Conservation (phyloP, 75 land plant species). For the Adiantum capillusveneris region DNA sequence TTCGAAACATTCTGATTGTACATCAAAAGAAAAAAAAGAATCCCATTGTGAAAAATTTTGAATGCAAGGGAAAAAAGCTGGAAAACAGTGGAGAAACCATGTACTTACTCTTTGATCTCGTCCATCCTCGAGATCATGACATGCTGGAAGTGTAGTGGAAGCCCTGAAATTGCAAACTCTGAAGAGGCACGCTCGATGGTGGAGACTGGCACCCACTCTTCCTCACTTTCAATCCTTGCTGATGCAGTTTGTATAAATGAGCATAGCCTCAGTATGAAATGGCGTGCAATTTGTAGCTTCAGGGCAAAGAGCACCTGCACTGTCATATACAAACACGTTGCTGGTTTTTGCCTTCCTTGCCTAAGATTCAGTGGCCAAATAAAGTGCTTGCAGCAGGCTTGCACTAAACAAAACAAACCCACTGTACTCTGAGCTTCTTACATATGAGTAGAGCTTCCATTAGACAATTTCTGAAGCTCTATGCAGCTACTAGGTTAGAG, state of each 20-base stretch:
- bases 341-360: no score
- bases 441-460: no score
- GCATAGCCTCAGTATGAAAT: constrained; percentile 70
- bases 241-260: constrained; percentile 65
- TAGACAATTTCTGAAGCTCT: no score
- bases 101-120: constrained; percentile 77
- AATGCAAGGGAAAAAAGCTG: constrained; percentile 50
- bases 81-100: constrained; percentile 68
- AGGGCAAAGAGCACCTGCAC: constrained; percentile 53
- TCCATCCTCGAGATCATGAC: constrained; percentile 69
- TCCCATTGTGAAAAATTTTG: constrained; percentile 72
- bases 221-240: constrained; percentile 58
- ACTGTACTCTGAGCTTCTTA: no score
- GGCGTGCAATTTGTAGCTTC: constrained; percentile 59
- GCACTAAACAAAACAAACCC: no score
- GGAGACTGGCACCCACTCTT: constrained; percentile 85
- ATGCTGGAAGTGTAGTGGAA: constrained; percentile 62
- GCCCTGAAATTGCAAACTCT: constrained; percentile 64
- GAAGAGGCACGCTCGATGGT: constrained; percentile 75
- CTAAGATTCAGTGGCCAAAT: no score
- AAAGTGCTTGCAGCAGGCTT: no score
- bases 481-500: no score
- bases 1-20: constrained; percentile 60
- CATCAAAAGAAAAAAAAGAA: constrained; percentile 29
- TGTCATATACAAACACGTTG: no score